Base-by-base conservation (phyloP, 2,329 filamentous ascomycete species). In the Emmonsia crescens region DNA sequence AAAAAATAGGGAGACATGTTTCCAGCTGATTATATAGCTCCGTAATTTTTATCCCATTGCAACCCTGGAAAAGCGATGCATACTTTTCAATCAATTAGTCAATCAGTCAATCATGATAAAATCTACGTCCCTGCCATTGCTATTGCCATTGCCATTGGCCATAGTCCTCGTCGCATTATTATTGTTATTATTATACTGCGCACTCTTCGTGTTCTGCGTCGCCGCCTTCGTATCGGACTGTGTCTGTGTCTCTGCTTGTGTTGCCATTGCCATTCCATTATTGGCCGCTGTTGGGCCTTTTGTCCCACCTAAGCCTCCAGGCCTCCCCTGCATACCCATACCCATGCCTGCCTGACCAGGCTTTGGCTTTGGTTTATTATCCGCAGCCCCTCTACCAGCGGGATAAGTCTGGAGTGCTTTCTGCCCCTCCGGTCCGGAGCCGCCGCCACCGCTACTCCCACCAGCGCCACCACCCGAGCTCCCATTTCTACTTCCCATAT, bases 21-120 rank as follows among this genome's bases (percentile, higher is more conserved):
- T 49, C 24, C 46, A 5, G 5, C n/a, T 9, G 9, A 14, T 21
- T 49, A 12, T 27, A 49, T 49, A 49, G 24, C 12, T 29, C 12
- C 24, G 16, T 49, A 16, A 16, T 10, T 33, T 38, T 36, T 54
- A 9, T 36, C 51, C 29, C 29, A 5, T 16, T 21, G 2, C 4
- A 27, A 52, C 29, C 24, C 16, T n/a, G 16, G 16, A 54, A 24
- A 38, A 38, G 2, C 8, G 5, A 54, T 31, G 19, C 19, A 12
- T 16, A 40, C 6, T 2, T 56, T 56, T 56, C 33, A 40, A 40
- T 36, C 12, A 14, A 16, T 16, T n/a, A 56, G 31, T 27, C 33
- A n/a, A 46, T 46, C 67, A 75, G 62, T 75, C 73, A 65, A 75
- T 75, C 64, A 70, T 75, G 56, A 75, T 75, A 57, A 75, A 63